Evolutionary conservation across 2,329 filamentous ascomycete genomes (phyloP).

Genomic region (Zymoseptoria tritici): DNA sequence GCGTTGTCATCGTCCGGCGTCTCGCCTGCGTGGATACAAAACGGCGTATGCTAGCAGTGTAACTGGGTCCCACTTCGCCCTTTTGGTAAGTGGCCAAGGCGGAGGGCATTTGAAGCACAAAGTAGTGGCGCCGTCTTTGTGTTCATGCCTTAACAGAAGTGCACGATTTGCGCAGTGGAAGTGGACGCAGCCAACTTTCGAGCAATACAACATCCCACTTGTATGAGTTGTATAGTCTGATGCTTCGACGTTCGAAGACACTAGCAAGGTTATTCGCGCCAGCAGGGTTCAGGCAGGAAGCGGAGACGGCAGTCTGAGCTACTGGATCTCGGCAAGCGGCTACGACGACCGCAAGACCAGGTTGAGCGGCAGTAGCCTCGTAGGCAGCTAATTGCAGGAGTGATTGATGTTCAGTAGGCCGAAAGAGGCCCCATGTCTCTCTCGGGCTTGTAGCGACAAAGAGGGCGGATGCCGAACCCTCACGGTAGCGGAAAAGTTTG

Average conservation of each 20-base stretch:
- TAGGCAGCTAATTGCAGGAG: not conserved
- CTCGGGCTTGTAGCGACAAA: not conserved
- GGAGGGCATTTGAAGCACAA: no score
- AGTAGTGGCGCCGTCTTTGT: not conserved
- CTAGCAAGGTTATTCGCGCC: not conserved
- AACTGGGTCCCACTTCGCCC: not conserved
- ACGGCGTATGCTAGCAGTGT: not conserved
- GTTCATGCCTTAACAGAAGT: not conserved
- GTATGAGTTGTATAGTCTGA: not conserved
- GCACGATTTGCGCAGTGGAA: not conserved
- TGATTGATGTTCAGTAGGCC: not conserved
- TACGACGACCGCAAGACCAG: not conserved
- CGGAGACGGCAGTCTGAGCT: not conserved
- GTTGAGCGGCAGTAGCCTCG: not conserved
- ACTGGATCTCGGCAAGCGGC: not conserved
- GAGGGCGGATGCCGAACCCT: not conserved
- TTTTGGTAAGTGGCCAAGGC: not conserved
- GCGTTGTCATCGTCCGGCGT: not conserved
- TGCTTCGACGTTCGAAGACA: not conserved
- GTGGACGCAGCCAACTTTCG: not conserved
- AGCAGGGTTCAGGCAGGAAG: not conserved
- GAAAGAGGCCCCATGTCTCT: not conserved
- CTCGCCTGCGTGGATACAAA: not conserved
- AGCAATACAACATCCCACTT: not conserved
- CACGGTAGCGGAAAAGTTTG: no score